Base-by-base conservation (phyloP, 345 rosid species). In the Salix dunnii region DNA sequence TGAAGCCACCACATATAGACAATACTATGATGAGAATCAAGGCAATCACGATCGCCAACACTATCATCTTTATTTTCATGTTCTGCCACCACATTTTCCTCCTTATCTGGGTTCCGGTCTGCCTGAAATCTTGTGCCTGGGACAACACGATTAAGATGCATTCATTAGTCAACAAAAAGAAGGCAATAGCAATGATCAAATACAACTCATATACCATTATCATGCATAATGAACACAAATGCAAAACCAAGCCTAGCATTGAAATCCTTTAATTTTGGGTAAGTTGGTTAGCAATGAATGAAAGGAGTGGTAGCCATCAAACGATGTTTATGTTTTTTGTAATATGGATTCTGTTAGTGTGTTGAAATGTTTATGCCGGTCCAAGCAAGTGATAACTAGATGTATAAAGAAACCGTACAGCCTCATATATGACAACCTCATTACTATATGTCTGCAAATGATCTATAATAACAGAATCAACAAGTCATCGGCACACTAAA, bases 51-150 rank as follows among this genome's bases (percentile, higher is more conserved):
- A 90, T 84, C 46, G 83, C 92, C 64, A 89, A 82, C 70, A 85
- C 88, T 60, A 91, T 85, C 68, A 91, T 87, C 87, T 92, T 94
- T 46, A 89, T 82, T 82, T 89, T 94, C 91, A 90, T 89, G 90
- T 81, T 90, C 82, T 87, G 86, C 30, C 86, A 36, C 96, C 96
- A 91, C 93, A 91, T 87, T 86, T 84, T 91, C 81, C 96, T 85
- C 86, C 87, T 85, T 85, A 90, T 86, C 87, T 76, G 51, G 65
- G 90, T 90, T 18, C 96, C 96, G 46, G 86, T 90, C 51, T 85
- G 86, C 87, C 90, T 87, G 86, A 91, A 91, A 79, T 88, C 96
- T 83, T 90, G 91, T 1, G 96, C 96, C 96, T 91, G 82, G 20
- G 67, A 49, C 27, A 65, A 51, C 21, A 25, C 9, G 14, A 16